phyloP scores from a whole-genome alignment of 352 stramenopile genomes.

The Globisporangium radiosum region DNA sequence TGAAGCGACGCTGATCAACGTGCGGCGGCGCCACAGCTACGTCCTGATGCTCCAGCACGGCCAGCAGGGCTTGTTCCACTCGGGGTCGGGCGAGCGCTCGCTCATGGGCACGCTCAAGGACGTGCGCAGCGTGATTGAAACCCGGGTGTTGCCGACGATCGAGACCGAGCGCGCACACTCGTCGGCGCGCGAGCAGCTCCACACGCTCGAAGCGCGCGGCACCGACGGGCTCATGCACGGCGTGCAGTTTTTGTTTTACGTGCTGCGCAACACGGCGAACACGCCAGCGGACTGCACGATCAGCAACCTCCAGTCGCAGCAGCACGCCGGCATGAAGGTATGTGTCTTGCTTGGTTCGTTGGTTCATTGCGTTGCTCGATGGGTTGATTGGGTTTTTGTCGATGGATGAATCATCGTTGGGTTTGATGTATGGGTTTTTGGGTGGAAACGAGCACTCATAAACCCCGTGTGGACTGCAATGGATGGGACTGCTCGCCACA shows the following conservation, averaged over 20 bases:
- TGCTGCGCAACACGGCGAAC: slow-evolving; percentile 79
- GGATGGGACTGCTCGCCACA: slow-evolving; percentile 3
- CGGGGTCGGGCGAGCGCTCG: slow-evolving; percentile 63
- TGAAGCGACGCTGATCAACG: slow-evolving; percentile 69
- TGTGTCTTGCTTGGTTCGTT: neutral
- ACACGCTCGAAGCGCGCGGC: slow-evolving; percentile 68
- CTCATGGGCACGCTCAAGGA: slow-evolving; percentile 79
- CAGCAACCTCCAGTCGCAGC: slow-evolving; percentile 72
- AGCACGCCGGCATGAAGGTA: slow-evolving; percentile 75
- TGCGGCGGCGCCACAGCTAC: slow-evolving; percentile 68
- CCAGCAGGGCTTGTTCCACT: slow-evolving; percentile 77
- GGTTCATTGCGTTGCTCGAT: too few relatives aligned
- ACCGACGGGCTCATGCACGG: slow-evolving; percentile 82
- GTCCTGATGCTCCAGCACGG: slow-evolving; percentile 72
- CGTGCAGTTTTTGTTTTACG: slow-evolving; percentile 85
- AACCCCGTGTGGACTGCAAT: too few relatives aligned
- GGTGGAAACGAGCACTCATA: too few relatives aligned
- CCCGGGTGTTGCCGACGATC: slow-evolving; percentile 65
- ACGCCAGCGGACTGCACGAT: slow-evolving; percentile 80
- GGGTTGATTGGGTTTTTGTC: too few relatives aligned
- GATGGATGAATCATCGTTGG: too few relatives aligned
- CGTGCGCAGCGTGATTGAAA: slow-evolving; percentile 75
- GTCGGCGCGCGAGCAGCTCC: slow-evolving; percentile 72
- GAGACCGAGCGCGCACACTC: slow-evolving; percentile 77
- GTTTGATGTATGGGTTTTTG: too few relatives aligned